Evolutionary conservation across 2,329 filamentous ascomycete species (phyloP).

Genomic region (Venturia oleaginea): DNA sequence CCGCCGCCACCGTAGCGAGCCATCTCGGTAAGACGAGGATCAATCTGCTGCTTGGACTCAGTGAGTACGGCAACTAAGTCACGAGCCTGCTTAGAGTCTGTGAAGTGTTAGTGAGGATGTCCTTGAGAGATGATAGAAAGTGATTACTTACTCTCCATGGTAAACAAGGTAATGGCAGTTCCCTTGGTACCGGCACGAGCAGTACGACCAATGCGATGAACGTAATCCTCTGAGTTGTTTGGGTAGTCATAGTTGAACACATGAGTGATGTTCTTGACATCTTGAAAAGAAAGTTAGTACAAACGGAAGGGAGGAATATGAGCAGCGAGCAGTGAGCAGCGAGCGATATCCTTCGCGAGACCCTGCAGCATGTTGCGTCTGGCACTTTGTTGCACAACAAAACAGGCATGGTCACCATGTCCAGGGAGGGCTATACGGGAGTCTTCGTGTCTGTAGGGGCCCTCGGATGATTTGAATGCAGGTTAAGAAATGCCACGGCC

Average conservation of each 20-base stretch:
- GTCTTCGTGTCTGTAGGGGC: slow-evolving; percentile 33
- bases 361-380: slow-evolving; percentile 45
- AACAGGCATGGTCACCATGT: slow-evolving; percentile 11
- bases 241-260: slow-evolving; percentile 99
- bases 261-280: slow-evolving; percentile 99
- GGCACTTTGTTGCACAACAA: slow-evolving; percentile 41
- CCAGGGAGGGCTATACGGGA: slow-evolving; percentile 13
- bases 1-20: slow-evolving; percentile 81
- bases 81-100: slow-evolving; percentile 62
- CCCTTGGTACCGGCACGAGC: slow-evolving; percentile 74
- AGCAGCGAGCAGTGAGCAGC: slow-evolving; percentile 1
- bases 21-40: slow-evolving; percentile 94
- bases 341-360: slow-evolving; percentile 37
- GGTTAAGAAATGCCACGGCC: slow-evolving; percentile 58
- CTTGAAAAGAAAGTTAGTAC: slow-evolving; percentile 56
- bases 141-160: slow-evolving; percentile 83
- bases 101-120: slow-evolving; percentile 23
- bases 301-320: neutral
- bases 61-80: slow-evolving; percentile 87
- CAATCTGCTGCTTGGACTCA: slow-evolving; percentile 97
- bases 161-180: slow-evolving; percentile 97
- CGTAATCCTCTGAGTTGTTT: slow-evolving; percentile 72
- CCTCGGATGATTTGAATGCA: slow-evolving; percentile 68
- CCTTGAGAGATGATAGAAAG: slow-evolving; percentile 5
- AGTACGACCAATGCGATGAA: slow-evolving; percentile 61